Percentiles rank a stretch among this genome's conserved stretches.
Conservation (phyloP, 495 filamentous ascomycete species). For the Saxispiralis lemnorum region DNA sequence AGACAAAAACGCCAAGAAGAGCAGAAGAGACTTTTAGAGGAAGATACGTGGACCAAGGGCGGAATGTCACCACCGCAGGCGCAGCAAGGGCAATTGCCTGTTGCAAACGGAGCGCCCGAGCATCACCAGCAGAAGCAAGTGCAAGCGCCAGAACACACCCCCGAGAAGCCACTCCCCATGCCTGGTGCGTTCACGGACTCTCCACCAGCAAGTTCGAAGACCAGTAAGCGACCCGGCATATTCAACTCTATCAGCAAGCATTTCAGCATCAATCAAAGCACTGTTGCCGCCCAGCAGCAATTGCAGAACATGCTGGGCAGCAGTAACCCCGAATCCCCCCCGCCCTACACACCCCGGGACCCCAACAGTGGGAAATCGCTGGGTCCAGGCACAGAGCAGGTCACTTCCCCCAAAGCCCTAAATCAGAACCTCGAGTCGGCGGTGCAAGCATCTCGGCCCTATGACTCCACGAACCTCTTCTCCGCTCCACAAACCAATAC, state of each 20-base stretch:
- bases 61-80: background rate
- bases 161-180: slow-evolving; percentile 10
- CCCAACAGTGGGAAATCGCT: slow-evolving; percentile 14
- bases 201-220: slow-evolving; percentile 16
- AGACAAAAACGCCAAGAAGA: slow-evolving; percentile 66
- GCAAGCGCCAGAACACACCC: background rate
- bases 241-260: slow-evolving; percentile 13
- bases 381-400: slow-evolving; percentile 9
- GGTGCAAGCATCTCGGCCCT: slow-evolving; percentile 61
- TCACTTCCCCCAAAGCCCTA: slow-evolving; percentile 27
- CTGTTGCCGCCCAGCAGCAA: slow-evolving; percentile 4
- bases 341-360: slow-evolving; percentile 31
- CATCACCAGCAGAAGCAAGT: slow-evolving; percentile 25
- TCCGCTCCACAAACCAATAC: slow-evolving; percentile 50
- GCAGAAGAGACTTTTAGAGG: slow-evolving; percentile 39
- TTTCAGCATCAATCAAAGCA: slow-evolving; percentile 5
- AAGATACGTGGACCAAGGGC: slow-evolving; percentile 12
- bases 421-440: slow-evolving; percentile 59
- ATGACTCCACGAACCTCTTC: slow-evolving; percentile 55
- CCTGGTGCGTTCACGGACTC: slow-evolving; percentile 12
- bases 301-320: slow-evolving; percentile 12
- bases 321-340: slow-evolving; percentile 17
- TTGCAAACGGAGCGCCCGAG: slow-evolving; percentile 19
- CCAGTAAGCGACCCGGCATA: slow-evolving; percentile 7
- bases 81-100: background rate